Evolutionary conservation across 306 rosid genomes (phyloP), one percentile per base, ranked within the genome.

Genomic region (Abrus pulchellus): DNA sequence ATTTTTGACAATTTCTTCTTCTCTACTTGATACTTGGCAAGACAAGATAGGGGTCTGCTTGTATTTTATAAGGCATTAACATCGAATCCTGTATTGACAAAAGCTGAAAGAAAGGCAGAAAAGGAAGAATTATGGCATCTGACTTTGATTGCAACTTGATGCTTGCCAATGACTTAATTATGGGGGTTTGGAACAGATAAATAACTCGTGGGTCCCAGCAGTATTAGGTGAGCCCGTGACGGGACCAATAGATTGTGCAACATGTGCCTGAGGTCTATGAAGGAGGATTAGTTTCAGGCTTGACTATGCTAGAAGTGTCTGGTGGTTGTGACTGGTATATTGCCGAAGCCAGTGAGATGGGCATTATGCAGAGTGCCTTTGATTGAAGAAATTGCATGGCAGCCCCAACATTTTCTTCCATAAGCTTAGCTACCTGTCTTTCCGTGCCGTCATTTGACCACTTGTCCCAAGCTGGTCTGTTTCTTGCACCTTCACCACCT

Each of bases 311-410:
- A 28, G 97, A 82, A 79, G 86, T 69, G 82, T 95, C 99, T 0
- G 91, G 92, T 49, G 97, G 94, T 9, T 95, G 97, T 30, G 98
- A 89, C 88, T 91, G 97, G 90, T 93, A 90, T 56, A 95, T 95
- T 9, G 98, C 99, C 0, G 97, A 91, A 54, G 99, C 99, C 71
- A 95, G 88, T 20, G 98, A 93, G 86, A 93, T 83, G 43, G 99
- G 99, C 99, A 93, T 95, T 83, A 95, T 90, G 88, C 99, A 95
- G 28, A 95, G 97, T 6, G 94, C 94, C 92, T 95, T 95, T 5
- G 97, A 87, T 86, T 95, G 98, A 84, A 95, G 98, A 79, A 95
- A 87, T 70, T 93, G 99, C 98, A 95, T 93, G 29, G 99, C 99
- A 1, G 94, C 83, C 56, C 99, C 98, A 7, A 95, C 97, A 5